A percentile compares a stretch with the other conserved stretches of the same genome.
phyloP scores from a whole-genome alignment of 1,139 yeast genomes.

The Lodderomyces margitis region DNA sequence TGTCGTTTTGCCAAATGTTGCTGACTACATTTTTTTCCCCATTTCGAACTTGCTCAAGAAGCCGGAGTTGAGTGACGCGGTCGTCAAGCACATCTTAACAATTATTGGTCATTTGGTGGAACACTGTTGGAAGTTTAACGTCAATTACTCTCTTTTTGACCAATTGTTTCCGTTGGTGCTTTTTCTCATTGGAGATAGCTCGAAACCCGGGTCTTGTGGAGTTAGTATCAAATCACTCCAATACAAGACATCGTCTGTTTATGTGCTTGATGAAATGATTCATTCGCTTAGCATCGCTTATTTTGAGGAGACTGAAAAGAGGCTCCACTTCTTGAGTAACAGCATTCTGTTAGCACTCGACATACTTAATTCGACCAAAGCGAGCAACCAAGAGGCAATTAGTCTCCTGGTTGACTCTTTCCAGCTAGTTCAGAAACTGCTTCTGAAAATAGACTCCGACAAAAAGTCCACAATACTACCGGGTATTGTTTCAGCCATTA shows the following conservation, averaged over 20 bases:
- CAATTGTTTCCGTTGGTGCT: slow-evolving; percentile 37
- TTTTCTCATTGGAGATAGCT: slow-evolving; percentile 19
- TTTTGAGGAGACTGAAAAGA: slow-evolving; percentile 19
- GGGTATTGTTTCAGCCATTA: slow-evolving; percentile 35
- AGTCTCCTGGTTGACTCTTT: slow-evolving; percentile 6
- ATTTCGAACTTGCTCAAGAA: slow-evolving; percentile 34
- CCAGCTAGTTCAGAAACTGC: slow-evolving; percentile 10
- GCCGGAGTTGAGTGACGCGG: slow-evolving; percentile 21
- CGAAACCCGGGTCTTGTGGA: slow-evolving; percentile 5
- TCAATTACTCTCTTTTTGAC: slow-evolving; percentile 27
- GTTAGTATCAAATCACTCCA: slow-evolving; percentile 13
- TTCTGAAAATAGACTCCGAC: slow-evolving; percentile 21
- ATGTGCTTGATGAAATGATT: slow-evolving; percentile 6
- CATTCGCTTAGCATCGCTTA: slow-evolving; percentile 16
- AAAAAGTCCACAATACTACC: slow-evolving; percentile 41
- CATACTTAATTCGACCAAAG: slow-evolving; percentile 13
- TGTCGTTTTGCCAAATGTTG: slow-evolving; percentile 29
- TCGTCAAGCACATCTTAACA: slow-evolving; percentile 23
- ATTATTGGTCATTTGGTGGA: slow-evolving; percentile 29
- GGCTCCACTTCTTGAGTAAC: slow-evolving; percentile 29
- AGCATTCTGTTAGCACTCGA: slow-evolving; percentile 25
- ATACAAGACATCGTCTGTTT: slow-evolving; percentile 22
- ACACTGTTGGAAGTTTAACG: slow-evolving; percentile 33
- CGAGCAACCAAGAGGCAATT: slow-evolving; percentile 12
- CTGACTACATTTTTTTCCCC: slow-evolving; percentile 46